A percentile compares a stretch with the other conserved stretches of the same genome.
Evolutionary conservation across 139 green algal species (phyloP).

Genomic region (Coelastrella sp.): DNA sequence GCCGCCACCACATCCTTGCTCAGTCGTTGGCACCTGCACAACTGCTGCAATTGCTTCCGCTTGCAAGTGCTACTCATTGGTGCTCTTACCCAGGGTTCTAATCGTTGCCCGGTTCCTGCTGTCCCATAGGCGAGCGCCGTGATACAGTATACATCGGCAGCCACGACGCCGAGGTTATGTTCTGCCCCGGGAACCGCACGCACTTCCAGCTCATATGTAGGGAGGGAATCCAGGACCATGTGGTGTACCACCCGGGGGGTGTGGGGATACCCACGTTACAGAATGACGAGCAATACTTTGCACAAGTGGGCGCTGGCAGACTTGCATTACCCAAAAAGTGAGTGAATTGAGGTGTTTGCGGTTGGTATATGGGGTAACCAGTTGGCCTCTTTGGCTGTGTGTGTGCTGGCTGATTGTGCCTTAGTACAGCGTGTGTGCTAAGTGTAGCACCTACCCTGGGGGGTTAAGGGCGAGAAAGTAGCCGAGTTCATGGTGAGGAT

Average conservation of each 20-base stretch:
- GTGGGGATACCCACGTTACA: constrained; percentile 13
- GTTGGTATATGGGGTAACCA: no score
- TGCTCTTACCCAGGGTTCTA: not conserved
- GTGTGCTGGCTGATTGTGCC: no score
- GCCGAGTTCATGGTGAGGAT: no score
- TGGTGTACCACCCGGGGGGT: constrained; percentile 44
- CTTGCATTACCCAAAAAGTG: constrained; percentile 50
- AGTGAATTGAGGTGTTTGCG: not conserved
- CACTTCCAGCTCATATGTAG: constrained; percentile 55
- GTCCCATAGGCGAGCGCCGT: constrained; percentile 5
- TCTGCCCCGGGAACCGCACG: constrained; percentile 60
- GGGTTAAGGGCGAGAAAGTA: no score
- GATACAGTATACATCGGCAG: constrained; percentile 47
- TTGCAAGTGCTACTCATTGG: no score
- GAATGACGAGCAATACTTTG: constrained; percentile 18
- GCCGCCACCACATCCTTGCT: not conserved
- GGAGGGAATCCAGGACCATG: constrained; percentile 42
- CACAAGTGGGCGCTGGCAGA: constrained; percentile 48
- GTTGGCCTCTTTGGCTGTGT: no score
- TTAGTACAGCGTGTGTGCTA: no score
- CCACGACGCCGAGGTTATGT: constrained; percentile 44
- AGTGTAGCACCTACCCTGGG: no score
- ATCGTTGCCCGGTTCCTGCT: not conserved
- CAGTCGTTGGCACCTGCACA: not conserved
- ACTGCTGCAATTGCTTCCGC: not conserved